Conservation (phyloP, 2,329 filamentous ascomycete species). For the Conoideocrella luteorostrata region DNA sequence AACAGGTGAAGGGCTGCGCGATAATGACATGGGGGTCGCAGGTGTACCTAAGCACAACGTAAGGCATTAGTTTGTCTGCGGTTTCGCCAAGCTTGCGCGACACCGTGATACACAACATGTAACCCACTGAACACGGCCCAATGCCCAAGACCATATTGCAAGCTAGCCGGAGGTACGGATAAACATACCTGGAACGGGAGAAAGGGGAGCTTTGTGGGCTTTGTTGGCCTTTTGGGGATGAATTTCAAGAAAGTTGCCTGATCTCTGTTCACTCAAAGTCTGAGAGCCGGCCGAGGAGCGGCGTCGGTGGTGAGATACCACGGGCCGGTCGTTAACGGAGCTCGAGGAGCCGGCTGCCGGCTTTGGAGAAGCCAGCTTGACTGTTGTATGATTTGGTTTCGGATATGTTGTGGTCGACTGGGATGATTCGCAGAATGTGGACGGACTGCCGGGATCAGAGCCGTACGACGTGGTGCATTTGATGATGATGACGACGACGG, state of each 20-base stretch:
- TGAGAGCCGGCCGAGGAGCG: constrained; percentile 37
- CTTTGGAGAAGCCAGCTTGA: constrained; percentile 46
- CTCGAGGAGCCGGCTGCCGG: constrained; percentile 46
- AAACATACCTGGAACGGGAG: constrained; percentile 51
- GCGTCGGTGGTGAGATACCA: constrained; percentile 42
- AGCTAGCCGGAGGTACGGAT: background rate
- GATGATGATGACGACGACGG: background rate
- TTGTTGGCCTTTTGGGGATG: constrained; percentile 22
- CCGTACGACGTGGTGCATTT: background rate
- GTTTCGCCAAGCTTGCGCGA: constrained; percentile 16
- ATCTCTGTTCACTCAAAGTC: constrained; percentile 24
- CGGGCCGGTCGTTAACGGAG: constrained; percentile 44
- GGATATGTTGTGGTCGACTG: constrained; percentile 1
- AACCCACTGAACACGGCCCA: background rate
- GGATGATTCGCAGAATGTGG: background rate
- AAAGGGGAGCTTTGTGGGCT: constrained; percentile 30
- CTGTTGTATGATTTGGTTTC: constrained; percentile 15
- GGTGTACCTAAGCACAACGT: constrained; percentile 42
- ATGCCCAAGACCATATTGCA: background rate
- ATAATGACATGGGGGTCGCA: constrained; percentile 66
- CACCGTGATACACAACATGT: constrained; percentile 9
- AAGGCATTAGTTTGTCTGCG: constrained; percentile 7
- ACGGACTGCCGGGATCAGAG: constrained; percentile 1
- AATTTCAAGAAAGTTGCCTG: constrained; percentile 24
- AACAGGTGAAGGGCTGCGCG: constrained; percentile 79